Base-by-base conservation (phyloP, 495 filamentous ascomycete species). In the Aspergillus sparsus region DNA sequence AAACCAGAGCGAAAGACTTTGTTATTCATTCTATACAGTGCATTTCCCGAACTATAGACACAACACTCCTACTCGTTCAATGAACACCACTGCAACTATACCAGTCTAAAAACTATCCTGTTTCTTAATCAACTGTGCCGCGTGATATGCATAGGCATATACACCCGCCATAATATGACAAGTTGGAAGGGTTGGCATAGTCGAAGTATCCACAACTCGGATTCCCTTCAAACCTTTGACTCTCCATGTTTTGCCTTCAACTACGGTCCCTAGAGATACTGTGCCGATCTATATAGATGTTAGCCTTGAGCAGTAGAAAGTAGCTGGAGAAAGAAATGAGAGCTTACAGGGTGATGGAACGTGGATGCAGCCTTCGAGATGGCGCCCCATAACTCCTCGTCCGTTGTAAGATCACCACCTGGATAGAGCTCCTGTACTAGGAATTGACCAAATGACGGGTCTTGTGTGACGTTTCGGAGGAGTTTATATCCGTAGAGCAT, bases 181-280 rank as follows among this genome's bases (percentile, higher is more conserved):
- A 10, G 37, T 41, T n/a, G 37, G 37, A 10, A 41, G 7, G 11
- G 37, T 41, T 9, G 37, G 37, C 37, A 41, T 41, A 41, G 37
- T 41, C 37, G 37, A 41, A n/a, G 37, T 41, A 41, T 41, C 37
- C 37, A 41, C 37, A n/a, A 41, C 37, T n/a, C 37, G 37, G n/a
- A 41, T 41, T 0, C 37, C 37, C 37, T 41, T 10, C 37, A 41
- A 7, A 5, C 37, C 37, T 7, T 41, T 41, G 37, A 41, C 8
- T n/a, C 37, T 41, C 37, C 37, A 41, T 3, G 37, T 41, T n/a
- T 41, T 41, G 3, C 37, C 37, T 41, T 41, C 37, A 10, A 41
- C 37, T 7, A 41, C 37, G 3, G 37, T 41, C 1, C 37, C 37
- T 2, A 41, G 37, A 10, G 37, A 5, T 7, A 41, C 37, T n/a